A percentile compares a stretch with the other conserved stretches of the same genome.
These are phyloP conservation scores for Pythium aquatile DNA, from an alignment of 352 stramenopile genomes.

Conservation along the genomic window DNA sequence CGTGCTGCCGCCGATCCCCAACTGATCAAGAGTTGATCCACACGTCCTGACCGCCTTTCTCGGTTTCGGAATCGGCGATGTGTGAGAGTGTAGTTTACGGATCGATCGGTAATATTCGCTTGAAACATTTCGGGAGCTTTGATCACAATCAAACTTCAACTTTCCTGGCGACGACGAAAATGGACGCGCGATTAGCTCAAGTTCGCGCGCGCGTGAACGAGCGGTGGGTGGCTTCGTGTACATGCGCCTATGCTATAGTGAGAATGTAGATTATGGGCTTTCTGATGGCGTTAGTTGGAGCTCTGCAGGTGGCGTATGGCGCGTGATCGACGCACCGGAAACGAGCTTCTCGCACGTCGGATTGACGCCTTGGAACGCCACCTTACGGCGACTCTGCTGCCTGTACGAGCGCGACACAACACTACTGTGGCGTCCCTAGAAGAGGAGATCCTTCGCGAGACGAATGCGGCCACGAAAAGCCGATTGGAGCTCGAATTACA, in stretches of 20 bases:
- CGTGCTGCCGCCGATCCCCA: not conserved
- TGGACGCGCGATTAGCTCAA: constrained; percentile 11
- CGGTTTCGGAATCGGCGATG: not conserved
- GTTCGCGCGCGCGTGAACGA: constrained; percentile 15
- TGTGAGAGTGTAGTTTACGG: not conserved
- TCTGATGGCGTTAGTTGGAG: not conserved
- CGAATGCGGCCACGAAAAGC: not conserved
- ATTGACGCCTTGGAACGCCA: constrained; percentile 4
- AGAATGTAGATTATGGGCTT: not conserved
- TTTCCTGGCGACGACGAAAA: not conserved
- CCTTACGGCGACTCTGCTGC: constrained; percentile 3
- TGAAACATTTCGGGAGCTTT: not conserved
- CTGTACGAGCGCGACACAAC: not conserved
- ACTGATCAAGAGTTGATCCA: not conserved
- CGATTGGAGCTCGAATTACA: not conserved
- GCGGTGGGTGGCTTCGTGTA: not conserved
- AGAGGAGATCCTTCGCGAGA: not conserved
- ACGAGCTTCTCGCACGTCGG: not conserved
- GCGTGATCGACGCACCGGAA: constrained; percentile 5
- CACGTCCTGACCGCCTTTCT: not conserved
- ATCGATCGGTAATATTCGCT: not conserved
- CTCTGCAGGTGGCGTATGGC: constrained; percentile 10
- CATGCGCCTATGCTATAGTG: not conserved
- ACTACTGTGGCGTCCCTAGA: not conserved
- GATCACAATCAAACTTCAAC: constrained; percentile 6